Percentiles rank a stretch among this genome's conserved stretches.
Evolutionary conservation across 352 stramenopile species (phyloP).

Genomic region (Pythium chondricola): DNA sequence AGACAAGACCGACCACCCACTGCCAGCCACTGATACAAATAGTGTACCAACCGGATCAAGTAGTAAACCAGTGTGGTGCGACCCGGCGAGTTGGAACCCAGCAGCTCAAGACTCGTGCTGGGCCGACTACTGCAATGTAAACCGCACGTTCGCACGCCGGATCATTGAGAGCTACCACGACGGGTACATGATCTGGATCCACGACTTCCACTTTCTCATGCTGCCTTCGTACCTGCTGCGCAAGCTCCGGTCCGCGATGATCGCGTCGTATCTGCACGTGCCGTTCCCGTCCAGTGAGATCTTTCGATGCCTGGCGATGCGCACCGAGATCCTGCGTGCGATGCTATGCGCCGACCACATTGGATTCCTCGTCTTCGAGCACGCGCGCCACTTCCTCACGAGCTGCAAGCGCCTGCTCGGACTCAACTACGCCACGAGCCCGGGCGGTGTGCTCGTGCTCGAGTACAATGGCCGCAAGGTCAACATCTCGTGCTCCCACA

Average conservation of each 20-base stretch:
- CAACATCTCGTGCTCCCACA: conserved; percentile 95
- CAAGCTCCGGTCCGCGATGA: conserved; percentile 86
- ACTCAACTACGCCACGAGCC: conserved; percentile 89
- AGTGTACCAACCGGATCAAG: not conserved
- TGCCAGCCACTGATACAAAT: not conserved
- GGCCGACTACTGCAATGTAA: conserved; percentile 76
- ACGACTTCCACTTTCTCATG: conserved; percentile 98
- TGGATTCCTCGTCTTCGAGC: conserved; percentile 92
- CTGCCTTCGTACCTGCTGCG: conserved; percentile 94
- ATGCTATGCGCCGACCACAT: conserved; percentile 91
- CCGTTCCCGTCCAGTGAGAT: conserved; percentile 98
- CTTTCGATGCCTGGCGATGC: conserved; percentile 91
- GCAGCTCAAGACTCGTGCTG: conserved; percentile 72
- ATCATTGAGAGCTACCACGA: conserved; percentile 71
- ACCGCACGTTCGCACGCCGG: conserved; percentile 31
- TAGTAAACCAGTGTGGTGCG: conserved; percentile 30
- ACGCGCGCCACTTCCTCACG: conserved; percentile 90
- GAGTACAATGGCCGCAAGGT: conserved; percentile 96
- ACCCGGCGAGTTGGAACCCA: conserved; percentile 73
- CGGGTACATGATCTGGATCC: conserved; percentile 94
- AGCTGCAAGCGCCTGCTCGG: conserved; percentile 92
- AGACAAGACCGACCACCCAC: not conserved
- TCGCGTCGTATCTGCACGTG: conserved; percentile 97
- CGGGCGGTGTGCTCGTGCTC: conserved; percentile 87
- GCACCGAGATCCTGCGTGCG: conserved; percentile 87